Evolutionary conservation across 192 early-diverging fungal genomes (phyloP).

Genomic region (Piromyces finnis): DNA sequence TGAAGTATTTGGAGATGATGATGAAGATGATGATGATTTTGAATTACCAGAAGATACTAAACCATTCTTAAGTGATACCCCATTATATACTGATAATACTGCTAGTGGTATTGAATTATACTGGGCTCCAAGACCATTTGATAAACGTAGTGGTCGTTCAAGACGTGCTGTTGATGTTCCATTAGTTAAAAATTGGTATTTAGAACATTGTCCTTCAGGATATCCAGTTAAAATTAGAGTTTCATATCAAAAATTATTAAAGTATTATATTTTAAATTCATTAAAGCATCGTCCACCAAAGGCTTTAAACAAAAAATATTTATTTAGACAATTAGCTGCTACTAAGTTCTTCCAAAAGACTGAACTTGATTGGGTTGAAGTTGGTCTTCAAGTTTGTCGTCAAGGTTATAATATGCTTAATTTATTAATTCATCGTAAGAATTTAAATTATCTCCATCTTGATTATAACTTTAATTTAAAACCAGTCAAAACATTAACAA

Average conservation of each 20-base stretch:
- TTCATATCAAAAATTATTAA: constrained; percentile 94
- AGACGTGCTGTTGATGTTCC: constrained; percentile 86
- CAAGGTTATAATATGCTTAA: constrained; percentile 99
- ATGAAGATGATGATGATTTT: constrained; percentile 67
- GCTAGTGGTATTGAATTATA: constrained; percentile 81
- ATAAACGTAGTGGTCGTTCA: constrained; percentile 75
- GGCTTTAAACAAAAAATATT: constrained; percentile 76
- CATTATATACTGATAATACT: constrained; percentile 80
- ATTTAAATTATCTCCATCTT: constrained; percentile 92
- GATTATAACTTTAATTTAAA: constrained; percentile 99
- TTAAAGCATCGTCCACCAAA: constrained; percentile 77
- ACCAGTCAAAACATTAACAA: constrained; percentile 95
- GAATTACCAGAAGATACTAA: constrained; percentile 53
- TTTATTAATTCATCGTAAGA: constrained; percentile 93
- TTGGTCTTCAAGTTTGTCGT: constrained; percentile 89
- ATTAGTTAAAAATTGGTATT: constrained; percentile 92
- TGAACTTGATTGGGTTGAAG: constrained; percentile 98
- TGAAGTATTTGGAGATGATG: constrained; percentile 54
- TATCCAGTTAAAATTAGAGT: constrained; percentile 97
- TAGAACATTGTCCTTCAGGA: constrained; percentile 83
- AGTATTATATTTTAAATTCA: constrained; percentile 87
- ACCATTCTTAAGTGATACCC: constrained; percentile 63
- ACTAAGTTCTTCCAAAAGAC: constrained; percentile 99
- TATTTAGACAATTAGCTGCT: constrained; percentile 83
- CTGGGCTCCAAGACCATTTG: constrained; percentile 96